These are phyloP conservation scores for Phalaenopsis equestris DNA, from an alignment of 106 monocot genomes.

Conservation along the genomic window DNA sequence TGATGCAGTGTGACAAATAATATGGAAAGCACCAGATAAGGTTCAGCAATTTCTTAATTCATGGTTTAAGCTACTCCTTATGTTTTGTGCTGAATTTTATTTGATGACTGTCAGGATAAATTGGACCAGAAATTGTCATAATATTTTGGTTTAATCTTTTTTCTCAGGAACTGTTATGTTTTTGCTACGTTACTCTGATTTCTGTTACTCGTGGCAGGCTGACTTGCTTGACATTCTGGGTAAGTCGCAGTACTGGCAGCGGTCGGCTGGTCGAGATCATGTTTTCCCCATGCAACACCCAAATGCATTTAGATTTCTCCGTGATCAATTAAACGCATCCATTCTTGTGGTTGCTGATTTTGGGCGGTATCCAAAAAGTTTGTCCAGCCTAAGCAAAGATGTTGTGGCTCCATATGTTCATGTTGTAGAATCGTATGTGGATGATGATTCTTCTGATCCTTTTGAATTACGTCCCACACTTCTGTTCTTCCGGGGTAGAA, in stretches of 20 bases:
- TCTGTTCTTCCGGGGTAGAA: slow-evolving; percentile 90
- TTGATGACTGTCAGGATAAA: neutral
- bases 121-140: neutral
- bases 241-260: slow-evolving; percentile 75
- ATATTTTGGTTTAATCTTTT: no score
- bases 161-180: no score
- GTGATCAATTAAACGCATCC: slow-evolving; percentile 74
- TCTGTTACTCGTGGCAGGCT: slow-evolving; percentile 22
- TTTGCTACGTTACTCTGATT: neutral
- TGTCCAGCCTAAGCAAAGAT: slow-evolving; percentile 74
- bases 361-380: slow-evolving; percentile 48
- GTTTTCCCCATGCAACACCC: slow-evolving; percentile 95
- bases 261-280: slow-evolving; percentile 76
- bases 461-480: slow-evolving; percentile 78
- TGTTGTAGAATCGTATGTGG: slow-evolving; percentile 59
- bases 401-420: slow-evolving; percentile 88
- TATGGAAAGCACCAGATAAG: no score
- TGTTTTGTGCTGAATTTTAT: no score
- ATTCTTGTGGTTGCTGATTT: slow-evolving; percentile 89
- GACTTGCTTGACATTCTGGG: slow-evolving; percentile 63
- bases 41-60: no score
- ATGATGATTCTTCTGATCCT: slow-evolving; percentile 60
- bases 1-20: no score
- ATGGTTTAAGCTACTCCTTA: no score
- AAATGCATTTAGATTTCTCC: slow-evolving; percentile 91